A percentile compares a stretch with the other conserved stretches of the same genome.
phyloP scores from a whole-genome alignment of 192 early-diverging fungal genomes.

The Coemansia sp. region DNA sequence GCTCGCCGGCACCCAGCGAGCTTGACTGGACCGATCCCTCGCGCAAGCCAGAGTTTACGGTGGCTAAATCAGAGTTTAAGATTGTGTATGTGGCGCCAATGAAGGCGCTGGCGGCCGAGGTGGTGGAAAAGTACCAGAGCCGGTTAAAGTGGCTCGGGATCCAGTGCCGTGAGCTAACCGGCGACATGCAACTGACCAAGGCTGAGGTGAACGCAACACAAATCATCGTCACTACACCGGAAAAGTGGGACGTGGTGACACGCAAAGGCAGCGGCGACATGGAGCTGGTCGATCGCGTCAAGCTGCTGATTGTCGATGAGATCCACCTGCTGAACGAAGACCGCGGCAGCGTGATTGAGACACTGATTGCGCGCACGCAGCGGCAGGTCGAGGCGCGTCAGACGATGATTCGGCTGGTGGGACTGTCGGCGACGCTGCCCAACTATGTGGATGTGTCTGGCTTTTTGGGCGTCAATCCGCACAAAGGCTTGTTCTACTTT shows the following conservation, averaged over 20 bases:
- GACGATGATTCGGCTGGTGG: slow-evolving; percentile 93
- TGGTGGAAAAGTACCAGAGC: slow-evolving; percentile 87
- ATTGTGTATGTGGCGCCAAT: slow-evolving; percentile 98
- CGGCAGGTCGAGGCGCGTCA: slow-evolving; percentile 91
- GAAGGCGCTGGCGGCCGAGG: slow-evolving; percentile 97
- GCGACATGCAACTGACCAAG: slow-evolving; percentile 98
- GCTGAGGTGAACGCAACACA: slow-evolving; percentile 90
- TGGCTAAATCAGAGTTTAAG: slow-evolving; percentile 91
- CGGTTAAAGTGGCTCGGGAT: slow-evolving; percentile 84
- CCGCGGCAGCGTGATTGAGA: slow-evolving; percentile 95
- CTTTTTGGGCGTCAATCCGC: slow-evolving; percentile 91
- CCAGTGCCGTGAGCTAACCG: slow-evolving; percentile 88
- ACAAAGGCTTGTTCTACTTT: slow-evolving; percentile 95
- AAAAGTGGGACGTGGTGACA: slow-evolving; percentile 99
- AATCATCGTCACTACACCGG: slow-evolving; percentile 98
- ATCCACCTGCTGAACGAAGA: slow-evolving; percentile 97
- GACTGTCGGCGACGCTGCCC: slow-evolving; percentile 95
- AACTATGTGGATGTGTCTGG: slow-evolving; percentile 95
- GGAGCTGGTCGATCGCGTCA: slow-evolving; percentile 87
- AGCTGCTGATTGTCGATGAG: slow-evolving; percentile 95
- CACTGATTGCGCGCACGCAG: slow-evolving; percentile 90
- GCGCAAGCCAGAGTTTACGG: slow-evolving; percentile 53
- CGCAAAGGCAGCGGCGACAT: slow-evolving; percentile 94
- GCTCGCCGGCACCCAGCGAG: slow-evolving; percentile 58
- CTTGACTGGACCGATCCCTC: slow-evolving; percentile 18